Evolutionary conservation across 2,329 filamentous ascomycete species (phyloP).

Genomic region (Elsinoe perseae): DNA sequence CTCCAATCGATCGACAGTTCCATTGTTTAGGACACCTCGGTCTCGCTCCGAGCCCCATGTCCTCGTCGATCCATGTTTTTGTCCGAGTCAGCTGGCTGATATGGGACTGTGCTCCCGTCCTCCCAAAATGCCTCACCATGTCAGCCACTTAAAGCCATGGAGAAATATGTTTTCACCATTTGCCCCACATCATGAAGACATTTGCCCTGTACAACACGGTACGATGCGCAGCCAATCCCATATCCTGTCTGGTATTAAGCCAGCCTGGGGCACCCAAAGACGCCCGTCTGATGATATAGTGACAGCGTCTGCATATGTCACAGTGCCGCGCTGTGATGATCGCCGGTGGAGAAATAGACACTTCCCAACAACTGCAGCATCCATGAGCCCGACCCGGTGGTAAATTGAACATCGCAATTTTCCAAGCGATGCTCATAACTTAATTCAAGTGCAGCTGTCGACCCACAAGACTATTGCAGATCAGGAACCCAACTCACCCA

Average conservation of each 20-base stretch:
- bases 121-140: slow-evolving; percentile 9
- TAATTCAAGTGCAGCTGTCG: background rate
- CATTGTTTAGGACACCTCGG: slow-evolving; percentile 3
- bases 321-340: background rate
- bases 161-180: background rate
- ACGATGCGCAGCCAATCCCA: background rate
- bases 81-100: slow-evolving; percentile 4
- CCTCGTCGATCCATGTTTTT: slow-evolving; percentile 6
- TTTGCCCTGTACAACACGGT: background rate
- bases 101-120: background rate
- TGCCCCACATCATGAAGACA: background rate
- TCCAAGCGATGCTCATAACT: background rate
- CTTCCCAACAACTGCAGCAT: slow-evolving; percentile 1
- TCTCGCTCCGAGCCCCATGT: background rate
- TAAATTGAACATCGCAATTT: slow-evolving; percentile 2
- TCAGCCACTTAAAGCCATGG: slow-evolving; percentile 5
- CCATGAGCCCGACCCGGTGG: background rate
- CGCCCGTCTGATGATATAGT: background rate
- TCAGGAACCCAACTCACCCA: background rate
- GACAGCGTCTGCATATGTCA: background rate
- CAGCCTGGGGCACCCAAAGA: background rate
- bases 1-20: slow-evolving; percentile 5
- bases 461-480: slow-evolving; percentile 13
- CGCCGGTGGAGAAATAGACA: slow-evolving; percentile 5
- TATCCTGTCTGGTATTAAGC: background rate